phyloP scores from a whole-genome alignment of 352 stramenopile genomes.

The Phytophthora uliginosa region DNA sequence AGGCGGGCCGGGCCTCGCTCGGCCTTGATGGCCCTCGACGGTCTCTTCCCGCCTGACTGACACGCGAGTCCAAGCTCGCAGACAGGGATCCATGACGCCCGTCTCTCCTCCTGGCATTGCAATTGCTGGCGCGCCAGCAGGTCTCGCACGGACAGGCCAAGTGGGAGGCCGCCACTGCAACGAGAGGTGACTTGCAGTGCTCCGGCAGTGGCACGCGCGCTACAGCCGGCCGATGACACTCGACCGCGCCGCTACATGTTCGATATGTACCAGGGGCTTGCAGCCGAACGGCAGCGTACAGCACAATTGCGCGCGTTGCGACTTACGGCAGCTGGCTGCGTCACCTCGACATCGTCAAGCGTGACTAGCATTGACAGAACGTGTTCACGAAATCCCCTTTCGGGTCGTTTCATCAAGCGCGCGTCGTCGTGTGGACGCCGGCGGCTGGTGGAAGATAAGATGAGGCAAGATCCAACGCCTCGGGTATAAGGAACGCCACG shows the following conservation, averaged over 20 bases:
- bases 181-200: slow-evolving; percentile 1
- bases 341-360: not conserved
- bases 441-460: slow-evolving; percentile 31
- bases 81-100: slow-evolving; percentile 31
- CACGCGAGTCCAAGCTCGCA: slow-evolving; percentile 9
- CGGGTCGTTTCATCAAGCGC: slow-evolving; percentile 5
- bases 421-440: slow-evolving; percentile 2
- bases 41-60: slow-evolving; percentile 34
- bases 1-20: not conserved
- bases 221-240: slow-evolving; percentile 26
- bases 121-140: slow-evolving; percentile 32
- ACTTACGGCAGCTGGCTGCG: slow-evolving; percentile 1
- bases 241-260: slow-evolving; percentile 18
- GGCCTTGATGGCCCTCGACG: slow-evolving; percentile 22
- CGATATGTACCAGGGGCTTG: not conserved
- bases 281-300: not conserved
- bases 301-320: not conserved
- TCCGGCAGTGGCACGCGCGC: not conserved
- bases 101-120: slow-evolving; percentile 20
- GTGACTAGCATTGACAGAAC: not conserved
- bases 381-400: slow-evolving; percentile 25
- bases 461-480: slow-evolving; percentile 26
- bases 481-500: slow-evolving; percentile 11
- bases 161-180: slow-evolving; percentile 18
- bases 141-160: slow-evolving; percentile 27